Conservation (phyloP, 306 rosid species). For the Luffa aegyptiaca region DNA sequence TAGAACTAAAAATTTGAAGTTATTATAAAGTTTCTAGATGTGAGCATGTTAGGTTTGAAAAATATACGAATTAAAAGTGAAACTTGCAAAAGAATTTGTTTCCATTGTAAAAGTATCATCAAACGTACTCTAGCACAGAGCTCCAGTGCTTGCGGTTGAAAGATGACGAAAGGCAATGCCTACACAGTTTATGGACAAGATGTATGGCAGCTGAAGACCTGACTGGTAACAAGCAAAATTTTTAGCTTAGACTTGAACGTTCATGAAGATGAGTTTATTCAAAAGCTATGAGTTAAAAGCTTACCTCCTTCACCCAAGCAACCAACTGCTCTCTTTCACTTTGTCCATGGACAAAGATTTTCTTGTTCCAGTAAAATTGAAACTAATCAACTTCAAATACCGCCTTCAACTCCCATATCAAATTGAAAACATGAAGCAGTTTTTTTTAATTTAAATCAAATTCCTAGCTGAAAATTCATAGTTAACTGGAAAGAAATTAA, state of each 20-base stretch:
- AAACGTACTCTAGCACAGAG: slow-evolving; percentile 88
- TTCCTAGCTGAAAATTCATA: no score
- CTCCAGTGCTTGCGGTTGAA: slow-evolving; percentile 71
- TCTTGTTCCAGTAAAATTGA: slow-evolving; percentile 42
- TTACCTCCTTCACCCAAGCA: slow-evolving; percentile 60
- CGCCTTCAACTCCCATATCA: no score
- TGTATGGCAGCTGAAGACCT: slow-evolving; percentile 43
- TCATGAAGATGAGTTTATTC: background rate
- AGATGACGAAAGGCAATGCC: slow-evolving; percentile 59
- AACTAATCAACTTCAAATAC: no score
- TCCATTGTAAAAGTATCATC: background rate
- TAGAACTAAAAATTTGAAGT: background rate
- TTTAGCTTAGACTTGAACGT: background rate
- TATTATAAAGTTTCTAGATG: background rate
- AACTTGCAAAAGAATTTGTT: background rate
- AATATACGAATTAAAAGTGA: background rate
- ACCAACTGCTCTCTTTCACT: slow-evolving; percentile 37
- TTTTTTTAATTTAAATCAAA: no score
- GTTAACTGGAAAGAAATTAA: no score
- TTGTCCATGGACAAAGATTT: slow-evolving; percentile 69
- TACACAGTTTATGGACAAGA: slow-evolving; percentile 44
- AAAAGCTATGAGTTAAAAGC: background rate
- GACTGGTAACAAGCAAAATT: slow-evolving; percentile 22
- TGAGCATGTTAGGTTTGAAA: background rate
- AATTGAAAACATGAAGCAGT: no score